Evolutionary conservation across 768 basidiomycete genomes (phyloP).

Genomic region (Pseudohyphozyma bogoriensis): DNA sequence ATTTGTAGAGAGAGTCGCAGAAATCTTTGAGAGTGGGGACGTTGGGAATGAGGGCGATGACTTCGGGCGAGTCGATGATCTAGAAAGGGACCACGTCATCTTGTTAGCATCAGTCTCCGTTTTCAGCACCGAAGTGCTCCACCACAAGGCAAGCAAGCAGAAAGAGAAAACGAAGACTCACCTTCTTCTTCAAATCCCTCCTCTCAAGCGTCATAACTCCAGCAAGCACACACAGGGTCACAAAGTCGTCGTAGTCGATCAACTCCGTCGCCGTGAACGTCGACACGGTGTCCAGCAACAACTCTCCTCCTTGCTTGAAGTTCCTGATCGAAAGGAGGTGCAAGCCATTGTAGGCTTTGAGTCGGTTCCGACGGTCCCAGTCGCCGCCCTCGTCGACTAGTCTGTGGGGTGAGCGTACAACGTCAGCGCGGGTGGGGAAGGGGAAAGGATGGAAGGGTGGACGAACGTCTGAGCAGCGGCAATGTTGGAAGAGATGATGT

Average conservation of each 20-base stretch:
- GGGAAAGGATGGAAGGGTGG: too few species aligned
- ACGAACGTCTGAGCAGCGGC: conserved; percentile 70
- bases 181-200: conserved; percentile 86
- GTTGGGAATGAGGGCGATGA: conserved; percentile 70
- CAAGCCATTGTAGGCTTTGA: conserved; percentile 89
- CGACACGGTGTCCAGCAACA: conserved; percentile 79
- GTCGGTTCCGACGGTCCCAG: conserved; percentile 91
- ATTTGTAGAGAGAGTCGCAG: conserved; percentile 78
- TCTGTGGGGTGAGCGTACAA: conserved; percentile 39
- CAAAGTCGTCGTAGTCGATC: conserved; percentile 78
- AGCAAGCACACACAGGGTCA: conserved; percentile 71
- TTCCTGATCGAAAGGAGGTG: conserved; percentile 80
- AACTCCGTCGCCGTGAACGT: conserved; percentile 92
- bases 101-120: not conserved
- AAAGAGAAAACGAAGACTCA: conserved; percentile 33
- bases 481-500: conserved; percentile 60
- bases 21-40: conserved; percentile 72
- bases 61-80: conserved; percentile 80
- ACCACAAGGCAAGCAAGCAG: not conserved
- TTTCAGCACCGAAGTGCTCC: too few species aligned
- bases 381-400: conserved; percentile 92
- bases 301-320: conserved; percentile 73
- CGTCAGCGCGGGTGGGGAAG: not conserved
- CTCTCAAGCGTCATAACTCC: conserved; percentile 64
- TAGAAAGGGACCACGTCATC: too few species aligned